Evolutionary conservation across 352 stramenopile genomes (phyloP), one percentile per base, ranked within the genome.

Genomic region (Pythium folliculosum): DNA sequence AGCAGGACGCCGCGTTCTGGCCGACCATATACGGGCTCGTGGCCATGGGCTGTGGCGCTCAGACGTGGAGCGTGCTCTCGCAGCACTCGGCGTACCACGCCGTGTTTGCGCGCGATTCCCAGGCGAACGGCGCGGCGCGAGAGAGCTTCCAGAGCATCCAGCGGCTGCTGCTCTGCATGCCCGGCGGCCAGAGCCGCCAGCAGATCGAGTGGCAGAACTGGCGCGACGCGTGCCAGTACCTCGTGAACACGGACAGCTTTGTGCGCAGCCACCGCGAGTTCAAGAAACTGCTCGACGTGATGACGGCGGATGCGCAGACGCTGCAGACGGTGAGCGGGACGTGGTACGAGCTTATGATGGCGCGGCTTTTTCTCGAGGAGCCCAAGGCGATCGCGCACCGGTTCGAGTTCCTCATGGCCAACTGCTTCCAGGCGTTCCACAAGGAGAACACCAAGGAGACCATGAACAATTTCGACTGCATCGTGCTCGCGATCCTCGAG

Each of bases 331-430:
- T 82, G 35, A 82, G 80, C 5, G 65, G 23, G 16, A 81, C 76
- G 49, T 95, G 86, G 86, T 91, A 87, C 69, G 82, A 91, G 70
- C 76, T 92, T 17, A 92, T 92, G 79, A 86, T 91, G 77, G 86
- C 86, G n/a, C 71, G 75, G 23, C 71, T 92, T 32, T 82, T 92
- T 21, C 68, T 95, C 19, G 80, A 92, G 16, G 84, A 91, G 51
- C 83, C 86, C 22, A 95, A 91, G 74, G 75, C 74, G 6, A 77
- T 91, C 19, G 84, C 86, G 22, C 73, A 93, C 49, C 86, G 82
- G 6, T 88, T 91, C 38, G 80, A 91, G 67, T 93, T 89, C 54
- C 74, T 93, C 19, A 93, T 91, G 84, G 81, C 78, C 22, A 89
- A 85, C 48, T 93, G 82, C 65, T 89, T 88, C 63, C 71, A 73